These are phyloP conservation scores for Alliaria petiolata DNA, from an alignment of 345 rosid genomes.

Conservation along the genomic window DNA sequence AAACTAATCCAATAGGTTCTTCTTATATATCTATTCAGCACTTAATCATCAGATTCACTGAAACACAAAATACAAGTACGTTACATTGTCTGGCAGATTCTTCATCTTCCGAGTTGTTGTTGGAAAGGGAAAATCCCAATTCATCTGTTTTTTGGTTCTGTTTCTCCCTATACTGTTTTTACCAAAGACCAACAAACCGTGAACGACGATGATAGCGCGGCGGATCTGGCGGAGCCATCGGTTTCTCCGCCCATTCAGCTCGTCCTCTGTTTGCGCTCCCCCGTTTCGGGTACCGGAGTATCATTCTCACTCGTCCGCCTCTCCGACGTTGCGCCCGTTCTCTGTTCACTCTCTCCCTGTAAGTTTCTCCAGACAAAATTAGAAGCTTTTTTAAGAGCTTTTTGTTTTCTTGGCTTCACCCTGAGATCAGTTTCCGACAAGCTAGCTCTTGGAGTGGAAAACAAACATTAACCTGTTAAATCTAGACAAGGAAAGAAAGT, in stretches of 20 bases:
- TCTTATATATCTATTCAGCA: not conserved
- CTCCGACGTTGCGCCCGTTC: constrained; percentile 5
- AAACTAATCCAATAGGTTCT: not conserved
- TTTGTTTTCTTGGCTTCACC: not conserved
- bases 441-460: not conserved
- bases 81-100: not conserved
- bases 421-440: not conserved
- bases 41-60: not conserved
- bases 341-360: constrained; percentile 1
- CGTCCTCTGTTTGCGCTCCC: constrained; percentile 10
- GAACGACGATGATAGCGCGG: constrained; percentile 21
- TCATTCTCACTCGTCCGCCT: constrained; percentile 5
- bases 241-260: constrained; percentile 26
- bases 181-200: not conserved
- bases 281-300: constrained; percentile 4
- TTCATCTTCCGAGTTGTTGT: not conserved
- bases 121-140: not conserved
- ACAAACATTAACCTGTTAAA: not conserved
- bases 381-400: too few relatives aligned
- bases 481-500: too few relatives aligned
- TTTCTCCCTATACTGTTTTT: not conserved
- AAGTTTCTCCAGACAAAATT: not conserved
- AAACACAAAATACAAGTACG: not conserved
- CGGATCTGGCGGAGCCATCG: constrained; percentile 37
- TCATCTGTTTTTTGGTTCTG: not conserved